Evolutionary conservation across 352 stramenopile genomes (phyloP).

Genomic region (Phytophthora aleatoria): DNA sequence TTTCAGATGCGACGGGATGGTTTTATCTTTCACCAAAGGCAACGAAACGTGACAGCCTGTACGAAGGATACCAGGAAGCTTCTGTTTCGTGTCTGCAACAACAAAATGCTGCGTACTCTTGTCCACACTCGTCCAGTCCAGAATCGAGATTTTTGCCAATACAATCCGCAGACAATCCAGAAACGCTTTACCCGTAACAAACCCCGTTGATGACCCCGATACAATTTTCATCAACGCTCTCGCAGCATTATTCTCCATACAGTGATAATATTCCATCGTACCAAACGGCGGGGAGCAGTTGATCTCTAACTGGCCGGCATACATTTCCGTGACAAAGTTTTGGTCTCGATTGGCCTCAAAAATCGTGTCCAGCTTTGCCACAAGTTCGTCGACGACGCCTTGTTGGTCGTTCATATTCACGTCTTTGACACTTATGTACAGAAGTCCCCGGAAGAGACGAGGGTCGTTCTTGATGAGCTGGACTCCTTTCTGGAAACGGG

Average conservation of each 20-base stretch:
- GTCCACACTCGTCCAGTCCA: conserved; percentile 78
- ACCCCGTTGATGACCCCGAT: conserved; percentile 21
- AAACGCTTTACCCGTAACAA: conserved; percentile 52
- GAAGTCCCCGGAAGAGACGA: conserved; percentile 52
- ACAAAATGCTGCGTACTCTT: conserved; percentile 47
- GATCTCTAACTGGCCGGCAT: conserved; percentile 56
- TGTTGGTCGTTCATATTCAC: conserved; percentile 68
- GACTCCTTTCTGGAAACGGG: conserved; percentile 65
- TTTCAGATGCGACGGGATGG: conserved; percentile 31
- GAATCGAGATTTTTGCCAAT: conserved; percentile 71
- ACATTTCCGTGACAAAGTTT: conserved; percentile 76
- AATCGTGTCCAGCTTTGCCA: conserved; percentile 47
- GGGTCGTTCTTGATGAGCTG: conserved; percentile 62
- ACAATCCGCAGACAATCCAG: conserved; percentile 68
- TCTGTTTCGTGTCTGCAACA: conserved; percentile 38
- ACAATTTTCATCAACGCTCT: conserved; percentile 14
- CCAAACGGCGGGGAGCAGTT: conserved; percentile 73
- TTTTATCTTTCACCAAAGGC: conserved; percentile 3
- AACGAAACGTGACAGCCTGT: conserved; percentile 38
- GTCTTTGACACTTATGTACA: conserved; percentile 74
- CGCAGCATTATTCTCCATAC: conserved; percentile 28
- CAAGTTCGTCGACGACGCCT: conserved; percentile 54
- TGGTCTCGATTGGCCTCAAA: conserved; percentile 48
- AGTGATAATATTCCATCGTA: conserved; percentile 57
- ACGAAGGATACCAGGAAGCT: conserved; percentile 45